Percentiles rank a stretch among this genome's conserved stretches.
phyloP scores from a whole-genome alignment of 225 moss, liverwort and hornwort genomes.

The Straminergon stramineum region DNA sequence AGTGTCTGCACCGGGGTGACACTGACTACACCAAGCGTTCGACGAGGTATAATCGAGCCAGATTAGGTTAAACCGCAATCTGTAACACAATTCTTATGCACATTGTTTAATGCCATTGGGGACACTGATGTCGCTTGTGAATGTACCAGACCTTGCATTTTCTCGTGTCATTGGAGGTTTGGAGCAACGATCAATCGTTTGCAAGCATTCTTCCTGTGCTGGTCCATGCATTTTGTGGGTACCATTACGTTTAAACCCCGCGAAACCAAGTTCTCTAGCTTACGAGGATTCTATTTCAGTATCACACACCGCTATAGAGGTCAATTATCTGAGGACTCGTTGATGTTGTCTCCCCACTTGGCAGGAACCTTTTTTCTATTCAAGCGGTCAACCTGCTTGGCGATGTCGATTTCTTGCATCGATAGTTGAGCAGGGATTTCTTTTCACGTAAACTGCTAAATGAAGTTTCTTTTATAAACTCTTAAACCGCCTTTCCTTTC shows the following conservation, averaged over 20 bases:
- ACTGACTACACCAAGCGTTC: neutral
- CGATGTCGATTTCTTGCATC: neutral
- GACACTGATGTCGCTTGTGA: neutral
- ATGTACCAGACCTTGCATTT: neutral
- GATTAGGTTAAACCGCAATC: neutral
- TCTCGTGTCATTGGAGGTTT: neutral
- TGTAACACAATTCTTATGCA: neutral
- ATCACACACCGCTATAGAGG: neutral
- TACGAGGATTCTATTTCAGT: neutral
- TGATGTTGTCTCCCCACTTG: neutral
- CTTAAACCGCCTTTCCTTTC: neutral
- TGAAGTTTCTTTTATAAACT: neutral
- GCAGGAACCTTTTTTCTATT: neutral
- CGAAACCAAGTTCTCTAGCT: neutral
- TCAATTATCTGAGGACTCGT: neutral
- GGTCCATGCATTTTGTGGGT: neutral
- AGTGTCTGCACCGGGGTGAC: neutral
- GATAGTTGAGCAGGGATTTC: neutral
- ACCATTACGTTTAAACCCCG: neutral
- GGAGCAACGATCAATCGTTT: neutral
- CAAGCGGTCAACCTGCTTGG: neutral
- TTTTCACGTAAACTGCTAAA: neutral
- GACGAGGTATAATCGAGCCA: neutral
- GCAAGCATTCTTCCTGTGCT: neutral
- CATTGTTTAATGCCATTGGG: neutral